Conservation (phyloP, 2,329 filamentous ascomycete genomes). For the Tolypocladium inflatum region DNA sequence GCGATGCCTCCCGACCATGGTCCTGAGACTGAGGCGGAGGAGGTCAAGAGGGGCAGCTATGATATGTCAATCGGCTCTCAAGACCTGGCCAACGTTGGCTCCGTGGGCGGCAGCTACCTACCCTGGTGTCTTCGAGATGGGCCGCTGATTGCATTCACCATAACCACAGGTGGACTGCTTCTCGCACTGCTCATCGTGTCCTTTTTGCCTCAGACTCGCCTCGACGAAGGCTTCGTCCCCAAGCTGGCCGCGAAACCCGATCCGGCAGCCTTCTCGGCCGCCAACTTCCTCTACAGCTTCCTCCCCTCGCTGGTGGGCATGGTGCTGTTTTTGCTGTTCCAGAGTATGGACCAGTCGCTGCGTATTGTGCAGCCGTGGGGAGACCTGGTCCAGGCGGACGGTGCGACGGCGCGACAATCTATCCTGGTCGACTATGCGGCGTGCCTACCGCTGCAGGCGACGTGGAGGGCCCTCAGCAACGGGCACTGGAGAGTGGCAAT, state of each 20-base stretch:
- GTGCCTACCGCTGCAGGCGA: slow-evolving; percentile 51
- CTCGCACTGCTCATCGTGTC: slow-evolving; percentile 67
- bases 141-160: slow-evolving; percentile 55
- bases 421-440: slow-evolving; percentile 64
- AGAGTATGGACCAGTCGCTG: slow-evolving; percentile 55
- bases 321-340: slow-evolving; percentile 56
- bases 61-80: slow-evolving; percentile 21
- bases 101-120: slow-evolving; percentile 48
- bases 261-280: slow-evolving; percentile 63
- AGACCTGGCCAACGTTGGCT: slow-evolving; percentile 15
- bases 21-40: slow-evolving; percentile 11
- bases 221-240: slow-evolving; percentile 64
- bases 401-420: slow-evolving; percentile 51
- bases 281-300: slow-evolving; percentile 82
- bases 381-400: slow-evolving; percentile 46
- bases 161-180: slow-evolving; percentile 51
- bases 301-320: slow-evolving; percentile 59
- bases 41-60: slow-evolving; percentile 18
- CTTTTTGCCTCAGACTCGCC: slow-evolving; percentile 59
- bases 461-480: slow-evolving; percentile 47
- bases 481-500: slow-evolving; percentile 57
- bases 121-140: slow-evolving; percentile 67
- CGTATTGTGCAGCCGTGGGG: slow-evolving; percentile 62
- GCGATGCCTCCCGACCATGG: slow-evolving; percentile 17
- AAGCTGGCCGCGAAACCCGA: slow-evolving; percentile 52